Base-by-base conservation (phyloP, 352 stramenopile genomes). In the Pythium scleroteichum region DNA sequence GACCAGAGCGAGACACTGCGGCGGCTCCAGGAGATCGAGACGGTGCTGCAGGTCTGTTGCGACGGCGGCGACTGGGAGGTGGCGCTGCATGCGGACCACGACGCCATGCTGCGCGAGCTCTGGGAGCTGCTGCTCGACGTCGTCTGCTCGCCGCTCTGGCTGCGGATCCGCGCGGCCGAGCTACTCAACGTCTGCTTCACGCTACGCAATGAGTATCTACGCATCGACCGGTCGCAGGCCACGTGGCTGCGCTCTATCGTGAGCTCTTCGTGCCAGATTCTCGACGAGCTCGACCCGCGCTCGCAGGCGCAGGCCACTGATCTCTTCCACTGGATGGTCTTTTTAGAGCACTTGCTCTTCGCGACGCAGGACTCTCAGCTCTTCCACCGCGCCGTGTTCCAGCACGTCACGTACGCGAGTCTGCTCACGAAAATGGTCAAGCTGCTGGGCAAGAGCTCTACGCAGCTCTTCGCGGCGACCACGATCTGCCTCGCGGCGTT, bases 81-180 rank as follows among this genome's bases (percentile, higher is more conserved):
- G 22, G 58, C 61, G 17, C 23, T 50, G 26, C 51, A 39, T 41
- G 67, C 59, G 16, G 61, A 69, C 9, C 60, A 70, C 47, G 45
- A 61, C 33, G 54, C 58, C 32, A 61, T 75, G 14, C 52, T 76
- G 12, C 59, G 57, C 6, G 78, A 88, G 56, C 74, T 92, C 32
- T 90, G 79, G 82, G 59, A 62, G 47, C 56, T 92, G 13, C 58
- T 92, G 45, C 68, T 90, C 19, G 79, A 92, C 63, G 82, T 86
- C 6, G 75, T 92, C 19, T 87, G 75, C 70, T 72, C 82, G n/a
- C 76, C 82, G 14, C 72, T 92, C 29, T 76, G 62, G 69, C 68
- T 90, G 29, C 82, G 79, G 3, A 66, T 92, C 38, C 78, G 75
- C 20, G 82, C 79, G 0, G 79, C 78, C 0, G 78, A 80, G 44